Conservation (phyloP, 495 filamentous ascomycete species). For the Articulospora tetracladia region DNA sequence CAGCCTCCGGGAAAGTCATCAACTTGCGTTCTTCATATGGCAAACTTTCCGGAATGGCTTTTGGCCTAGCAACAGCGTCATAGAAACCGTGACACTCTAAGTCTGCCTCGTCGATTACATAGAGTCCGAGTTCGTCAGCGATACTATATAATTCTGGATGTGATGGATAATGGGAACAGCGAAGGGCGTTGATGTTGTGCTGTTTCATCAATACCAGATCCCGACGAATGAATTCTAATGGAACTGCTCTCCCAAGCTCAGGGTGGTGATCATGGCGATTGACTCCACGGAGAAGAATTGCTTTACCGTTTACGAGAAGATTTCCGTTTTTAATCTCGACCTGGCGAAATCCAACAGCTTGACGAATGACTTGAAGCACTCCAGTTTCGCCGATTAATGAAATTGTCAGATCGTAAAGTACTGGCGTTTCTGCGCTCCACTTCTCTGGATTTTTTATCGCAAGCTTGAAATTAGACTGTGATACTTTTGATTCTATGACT, state of each 20-base stretch:
- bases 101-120: conserved; percentile 70
- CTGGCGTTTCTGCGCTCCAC: conserved; percentile 69
- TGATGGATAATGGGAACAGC: conserved; percentile 63
- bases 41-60: conserved; percentile 1
- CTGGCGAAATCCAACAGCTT: conserved; percentile 62
- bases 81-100: conserved; percentile 68
- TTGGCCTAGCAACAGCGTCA: conserved; percentile 39
- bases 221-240: conserved; percentile 44
- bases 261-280: conserved; percentile 69
- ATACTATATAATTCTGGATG: conserved; percentile 58
- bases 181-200: conserved; percentile 65
- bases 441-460: conserved; percentile 31
- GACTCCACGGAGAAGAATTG: conserved; percentile 58
- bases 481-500: conserved; percentile 16
- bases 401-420: conserved; percentile 46
- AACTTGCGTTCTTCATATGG: conserved; percentile 6
- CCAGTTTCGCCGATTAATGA: not conserved
- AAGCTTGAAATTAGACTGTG: conserved; percentile 11
- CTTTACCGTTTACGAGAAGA: conserved; percentile 56
- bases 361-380: conserved; percentile 32
- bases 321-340: conserved; percentile 52
- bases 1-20: not conserved
- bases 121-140: conserved; percentile 67
- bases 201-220: conserved; percentile 63
- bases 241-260: conserved; percentile 55